Evolutionary conservation across 2,329 filamentous ascomycete species (phyloP).

Genomic region (Westerdykella sp.): DNA sequence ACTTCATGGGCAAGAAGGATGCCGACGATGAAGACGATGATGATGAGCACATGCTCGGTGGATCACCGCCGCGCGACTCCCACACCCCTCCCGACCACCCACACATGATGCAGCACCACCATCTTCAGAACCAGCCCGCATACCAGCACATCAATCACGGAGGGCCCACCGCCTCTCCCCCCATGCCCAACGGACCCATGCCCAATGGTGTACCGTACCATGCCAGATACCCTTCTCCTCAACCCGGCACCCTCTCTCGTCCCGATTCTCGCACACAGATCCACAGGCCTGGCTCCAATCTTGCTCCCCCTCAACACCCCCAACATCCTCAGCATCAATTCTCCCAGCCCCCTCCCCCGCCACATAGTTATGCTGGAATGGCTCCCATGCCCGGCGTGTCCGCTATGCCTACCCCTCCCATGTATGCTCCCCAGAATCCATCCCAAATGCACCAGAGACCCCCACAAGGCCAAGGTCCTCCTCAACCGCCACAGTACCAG

Average conservation of each 20-base stretch:
- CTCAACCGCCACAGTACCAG: constrained; percentile 40
- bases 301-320: constrained; percentile 51
- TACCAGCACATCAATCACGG: constrained; percentile 78
- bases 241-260: constrained; percentile 68
- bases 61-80: constrained; percentile 65
- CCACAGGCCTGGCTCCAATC: constrained; percentile 66
- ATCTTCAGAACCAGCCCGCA: constrained; percentile 49
- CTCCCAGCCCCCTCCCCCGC: constrained; percentile 55
- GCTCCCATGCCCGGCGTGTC: constrained; percentile 38
- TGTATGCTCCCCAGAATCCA: no score
- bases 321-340: constrained; percentile 42
- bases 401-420: constrained; percentile 39
- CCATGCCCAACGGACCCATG: constrained; percentile 73
- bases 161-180: constrained; percentile 81
- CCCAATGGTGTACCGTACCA: constrained; percentile 66
- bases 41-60: constrained; percentile 54
- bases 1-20: constrained; percentile 75
- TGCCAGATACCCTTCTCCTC: constrained; percentile 72
- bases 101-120: constrained; percentile 40
- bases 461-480: constrained; percentile 18
- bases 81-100: constrained; percentile 57
- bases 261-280: constrained; percentile 75
- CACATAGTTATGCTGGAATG: constrained; percentile 75
- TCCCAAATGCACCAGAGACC: constrained; percentile 13
- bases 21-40: constrained; percentile 77